phyloP scores from a whole-genome alignment of 164 flowering plant genomes.

The Stephania cephalantha region DNA sequence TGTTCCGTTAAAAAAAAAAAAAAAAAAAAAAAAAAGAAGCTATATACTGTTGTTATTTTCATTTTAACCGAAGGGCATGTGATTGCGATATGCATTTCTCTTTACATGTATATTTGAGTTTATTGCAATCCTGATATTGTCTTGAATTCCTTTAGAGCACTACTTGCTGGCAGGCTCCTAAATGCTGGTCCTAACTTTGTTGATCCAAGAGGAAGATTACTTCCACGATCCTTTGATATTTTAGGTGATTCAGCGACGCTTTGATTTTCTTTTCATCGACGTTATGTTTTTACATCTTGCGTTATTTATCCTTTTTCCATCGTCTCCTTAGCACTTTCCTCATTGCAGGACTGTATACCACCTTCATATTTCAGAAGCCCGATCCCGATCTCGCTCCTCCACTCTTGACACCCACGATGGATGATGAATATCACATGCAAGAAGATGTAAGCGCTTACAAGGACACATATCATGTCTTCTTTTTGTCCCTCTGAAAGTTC shows the following conservation, averaged over 20 bases:
- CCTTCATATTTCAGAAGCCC: slow-evolving; percentile 87
- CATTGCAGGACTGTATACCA: slow-evolving; percentile 75
- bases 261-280: not conserved
- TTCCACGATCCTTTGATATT: slow-evolving; percentile 77
- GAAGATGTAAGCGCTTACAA: slow-evolving; percentile 46
- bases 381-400: slow-evolving; percentile 81
- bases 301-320: not conserved
- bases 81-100: not conserved
- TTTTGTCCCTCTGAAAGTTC: not conserved
- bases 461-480: not conserved
- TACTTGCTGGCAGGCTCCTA: slow-evolving; percentile 65
- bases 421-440: slow-evolving; percentile 35
- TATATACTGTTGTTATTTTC: not conserved
- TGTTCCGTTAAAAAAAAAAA: not conserved
- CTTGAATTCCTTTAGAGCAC: slow-evolving; percentile 41
- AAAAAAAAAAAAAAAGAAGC: too few relatives aligned
- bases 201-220: slow-evolving; percentile 84
- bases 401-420: slow-evolving; percentile 51
- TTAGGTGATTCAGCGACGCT: slow-evolving; percentile 41
- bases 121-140: not conserved
- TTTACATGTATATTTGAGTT: not conserved
- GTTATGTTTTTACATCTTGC: too few relatives aligned
- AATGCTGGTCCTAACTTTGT: slow-evolving; percentile 56
- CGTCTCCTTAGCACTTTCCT: slow-evolving; percentile 3
- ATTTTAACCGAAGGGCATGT: not conserved